Evolutionary conservation across 2,329 filamentous ascomycete species (phyloP), one percentile per base, ranked within the genome.

Genomic region (Pyrenochaeta sp.): DNA sequence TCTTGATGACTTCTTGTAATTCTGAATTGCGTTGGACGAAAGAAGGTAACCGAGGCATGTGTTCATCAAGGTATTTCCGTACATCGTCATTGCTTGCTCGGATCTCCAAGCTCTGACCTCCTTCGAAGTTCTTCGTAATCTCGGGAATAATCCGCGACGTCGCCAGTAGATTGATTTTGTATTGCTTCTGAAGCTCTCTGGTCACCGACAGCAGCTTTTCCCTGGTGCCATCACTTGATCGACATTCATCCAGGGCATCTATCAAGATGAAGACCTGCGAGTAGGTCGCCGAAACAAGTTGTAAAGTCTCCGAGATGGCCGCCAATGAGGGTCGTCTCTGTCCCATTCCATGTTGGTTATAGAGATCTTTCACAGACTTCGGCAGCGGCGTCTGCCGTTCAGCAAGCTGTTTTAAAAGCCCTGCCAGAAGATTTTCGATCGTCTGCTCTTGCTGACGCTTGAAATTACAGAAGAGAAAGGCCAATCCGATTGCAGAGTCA

Each of bases 401-500:
- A 30, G 56, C 72, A 61, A 80, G 68, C 49, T 80, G 78, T 42
- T 74, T 75, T 1, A 77, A 24, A 1, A 80, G 51, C 45, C 66
- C 72, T 1, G 64, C 49, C 0, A 79, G 52, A 0, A 79, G 48
- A 7, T 66, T 51, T 0, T 56, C 28, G 0, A 57, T n/a, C 6
- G 19, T 67, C 37, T 78, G 76, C 1, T 67, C 64, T 2, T 64
- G 64, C 1, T 69, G 63, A 0, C 47, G 56, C 8, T 65, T 64
- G 47, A 74, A 77, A 36, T 77, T 72, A 52, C 68, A 78, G 44
- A 72, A 79, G 1, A 77, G 8, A 32, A 73, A 79, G 2, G 69
- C 71, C 15, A 80, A 58, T 1, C 68, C 69, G 24, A 32, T 3
- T 7, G 25, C 22, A 3, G 15, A 3, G 24, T 52, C 10, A 25